Percentiles rank a stretch among this genome's conserved stretches.
These are phyloP conservation scores for Metarhizium robertsii DNA, from an alignment of 2,329 filamentous ascomycete species.

Conservation along the genomic window DNA sequence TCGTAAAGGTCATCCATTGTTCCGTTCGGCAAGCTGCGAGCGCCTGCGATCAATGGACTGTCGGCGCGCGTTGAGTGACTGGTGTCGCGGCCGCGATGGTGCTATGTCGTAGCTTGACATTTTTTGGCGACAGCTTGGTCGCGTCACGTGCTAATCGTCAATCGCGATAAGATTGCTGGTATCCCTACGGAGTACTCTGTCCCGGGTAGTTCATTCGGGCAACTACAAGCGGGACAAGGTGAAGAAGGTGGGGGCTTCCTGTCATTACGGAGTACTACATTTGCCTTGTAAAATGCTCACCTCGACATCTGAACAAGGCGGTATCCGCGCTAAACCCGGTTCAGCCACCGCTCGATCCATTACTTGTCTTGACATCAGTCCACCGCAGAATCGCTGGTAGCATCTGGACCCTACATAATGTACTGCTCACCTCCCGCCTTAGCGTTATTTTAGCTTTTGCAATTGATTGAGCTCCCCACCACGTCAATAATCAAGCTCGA, in stretches of 20 bases:
- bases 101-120: not conserved
- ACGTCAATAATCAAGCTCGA: not conserved
- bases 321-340: not conserved
- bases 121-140: conserved; percentile 11
- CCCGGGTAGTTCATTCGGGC: too few species aligned
- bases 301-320: not conserved
- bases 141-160: conserved; percentile 9
- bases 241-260: too few species aligned
- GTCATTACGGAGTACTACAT: too few species aligned
- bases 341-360: not conserved
- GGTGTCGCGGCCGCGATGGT: not conserved
- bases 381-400: not conserved
- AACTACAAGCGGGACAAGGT: too few species aligned
- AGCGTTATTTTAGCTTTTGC: not conserved
- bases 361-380: not conserved
- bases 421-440: not conserved
- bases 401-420: not conserved
- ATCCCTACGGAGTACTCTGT: too few species aligned
- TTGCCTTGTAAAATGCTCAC: too few species aligned
- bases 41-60: conserved; percentile 12
- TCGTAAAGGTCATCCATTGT: conserved; percentile 94
- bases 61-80: conserved; percentile 8
- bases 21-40: conserved; percentile 9
- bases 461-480: not conserved
- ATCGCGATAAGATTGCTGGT: too few species aligned